Evolutionary conservation across 352 stramenopile species (phyloP), one percentile per base, ranked within the genome.

Genomic region (Phytophthora pini): DNA sequence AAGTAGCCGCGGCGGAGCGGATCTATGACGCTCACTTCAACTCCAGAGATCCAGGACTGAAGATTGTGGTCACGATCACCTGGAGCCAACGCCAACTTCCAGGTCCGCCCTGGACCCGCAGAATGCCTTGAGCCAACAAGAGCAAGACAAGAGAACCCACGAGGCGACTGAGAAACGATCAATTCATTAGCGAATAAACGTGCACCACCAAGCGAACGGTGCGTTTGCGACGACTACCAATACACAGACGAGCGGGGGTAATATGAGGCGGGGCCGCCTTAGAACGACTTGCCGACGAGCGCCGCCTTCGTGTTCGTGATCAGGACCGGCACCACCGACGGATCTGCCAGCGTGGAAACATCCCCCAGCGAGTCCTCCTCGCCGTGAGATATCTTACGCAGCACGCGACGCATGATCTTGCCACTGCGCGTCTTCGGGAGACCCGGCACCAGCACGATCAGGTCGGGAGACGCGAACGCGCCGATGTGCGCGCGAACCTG

Each of bases 381-480:
- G 36, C 94, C 93, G 45, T 90, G 84, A 9, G 97, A 95, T 62
- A 99, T 98, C 84, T 99, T 99, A 39, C 98, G 93, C 43, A 99
- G 82, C 69, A 99, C 97, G 26, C 98, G 90, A 32, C 97, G 92
- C 97, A 99, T 99, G 74, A 99, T 99, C 85, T 99, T 98, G 56
- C 97, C 97, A 61, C 86, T 98, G 49, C 97, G 88, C 1, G 97
- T 99, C 56, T 99, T 99, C 5, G 97, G 97, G 3, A 99, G 79
- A 9, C 77, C 88, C 0, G 86, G 82, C 9, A 90, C 87, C 22
- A 96, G 77, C 38, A 98, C 81, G 60, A 99, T 98, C 65, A 98
- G 76, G 70, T 99, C 97, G 22, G 97, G 98, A 12, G 92, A 94
- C 10, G 97, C 97, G 82, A 99, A 99, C 3, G 95, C 90, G 29